Evolutionary conservation across 1,284 basidiomycete species (phyloP).

Genomic region (Heterobasidion occidentale): DNA sequence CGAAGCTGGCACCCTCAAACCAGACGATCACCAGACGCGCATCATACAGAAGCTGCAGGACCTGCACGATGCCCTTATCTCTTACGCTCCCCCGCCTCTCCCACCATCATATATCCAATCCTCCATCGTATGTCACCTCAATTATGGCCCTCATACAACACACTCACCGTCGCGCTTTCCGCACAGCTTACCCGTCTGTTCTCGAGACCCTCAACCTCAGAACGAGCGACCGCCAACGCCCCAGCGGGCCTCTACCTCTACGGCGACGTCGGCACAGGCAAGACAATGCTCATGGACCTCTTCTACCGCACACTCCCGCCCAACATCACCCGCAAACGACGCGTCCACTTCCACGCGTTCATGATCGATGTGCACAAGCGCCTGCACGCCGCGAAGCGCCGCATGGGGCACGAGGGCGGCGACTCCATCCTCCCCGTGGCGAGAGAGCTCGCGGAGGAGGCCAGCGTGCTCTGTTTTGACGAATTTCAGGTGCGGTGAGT

Average conservation of each 20-base stretch:
- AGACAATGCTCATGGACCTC: constrained; percentile 99
- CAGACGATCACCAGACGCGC: constrained; percentile 79
- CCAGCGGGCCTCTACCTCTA: constrained; percentile 95
- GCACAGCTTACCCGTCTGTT: constrained; percentile 62
- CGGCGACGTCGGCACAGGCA: constrained; percentile 95
- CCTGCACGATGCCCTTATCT: constrained; percentile 67
- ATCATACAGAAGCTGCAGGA: constrained; percentile 81
- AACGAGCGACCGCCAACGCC: constrained; percentile 29
- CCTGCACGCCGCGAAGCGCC: constrained; percentile 71
- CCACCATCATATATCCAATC: constrained; percentile 27
- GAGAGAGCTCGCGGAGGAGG: constrained; percentile 80
- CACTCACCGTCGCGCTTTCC: too few species aligned
- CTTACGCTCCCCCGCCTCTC: constrained; percentile 67
- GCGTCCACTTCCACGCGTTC: constrained; percentile 97
- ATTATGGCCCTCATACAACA: background rate
- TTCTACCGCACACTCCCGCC: constrained; percentile 88
- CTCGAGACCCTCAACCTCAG: constrained; percentile 28
- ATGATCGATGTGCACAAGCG: constrained; percentile 99
- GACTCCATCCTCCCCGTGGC: constrained; percentile 90
- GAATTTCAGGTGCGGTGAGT: constrained; percentile 81
- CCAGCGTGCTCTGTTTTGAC: constrained; percentile 90
- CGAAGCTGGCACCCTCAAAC: constrained; percentile 57
- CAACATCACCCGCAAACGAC: constrained; percentile 68
- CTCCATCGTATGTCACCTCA: constrained; percentile 32
- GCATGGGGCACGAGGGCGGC: constrained; percentile 60